These are phyloP conservation scores for Circinella minor DNA, from an alignment of 371 early-diverging fungal genomes.

Conservation along the genomic window DNA sequence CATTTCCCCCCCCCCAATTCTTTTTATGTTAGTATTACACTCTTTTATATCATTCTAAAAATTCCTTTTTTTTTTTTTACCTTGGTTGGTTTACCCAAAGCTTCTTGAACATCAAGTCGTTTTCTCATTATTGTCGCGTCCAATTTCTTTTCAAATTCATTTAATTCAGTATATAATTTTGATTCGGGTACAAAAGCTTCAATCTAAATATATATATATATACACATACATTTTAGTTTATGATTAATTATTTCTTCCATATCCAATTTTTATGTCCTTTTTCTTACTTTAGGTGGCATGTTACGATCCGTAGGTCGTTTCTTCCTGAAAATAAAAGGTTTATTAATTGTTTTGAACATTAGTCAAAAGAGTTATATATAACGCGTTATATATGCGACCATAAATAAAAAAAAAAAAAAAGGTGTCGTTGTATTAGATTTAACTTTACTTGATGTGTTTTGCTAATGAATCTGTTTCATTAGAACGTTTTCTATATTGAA, in stretches of 20 bases:
- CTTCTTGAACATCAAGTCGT: conserved; percentile 88
- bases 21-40: too few relatives aligned
- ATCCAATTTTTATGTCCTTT: too few relatives aligned
- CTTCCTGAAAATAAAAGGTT: conserved; percentile 34
- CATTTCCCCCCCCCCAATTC: too few relatives aligned
- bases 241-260: too few relatives aligned
- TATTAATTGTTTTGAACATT: neutral
- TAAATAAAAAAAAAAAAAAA: neutral
- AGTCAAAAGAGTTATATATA: neutral
- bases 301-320: conserved; percentile 66
- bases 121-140: conserved; percentile 91
- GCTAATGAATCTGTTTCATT: conserved; percentile 42
- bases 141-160: conserved; percentile 85
- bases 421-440: neutral
- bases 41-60: neutral
- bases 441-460: conserved; percentile 47
- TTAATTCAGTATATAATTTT: conserved; percentile 81
- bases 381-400: neutral
- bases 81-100: conserved; percentile 74
- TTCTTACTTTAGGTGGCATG: conserved; percentile 57
- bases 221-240: too few relatives aligned
- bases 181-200: conserved; percentile 93
- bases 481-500: conserved; percentile 41
- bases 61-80: conserved; percentile 33
- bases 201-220: conserved; percentile 45